Evolutionary conservation across 2,329 filamentous ascomycete genomes (phyloP).

Genomic region (Fonsecaea monophora): DNA sequence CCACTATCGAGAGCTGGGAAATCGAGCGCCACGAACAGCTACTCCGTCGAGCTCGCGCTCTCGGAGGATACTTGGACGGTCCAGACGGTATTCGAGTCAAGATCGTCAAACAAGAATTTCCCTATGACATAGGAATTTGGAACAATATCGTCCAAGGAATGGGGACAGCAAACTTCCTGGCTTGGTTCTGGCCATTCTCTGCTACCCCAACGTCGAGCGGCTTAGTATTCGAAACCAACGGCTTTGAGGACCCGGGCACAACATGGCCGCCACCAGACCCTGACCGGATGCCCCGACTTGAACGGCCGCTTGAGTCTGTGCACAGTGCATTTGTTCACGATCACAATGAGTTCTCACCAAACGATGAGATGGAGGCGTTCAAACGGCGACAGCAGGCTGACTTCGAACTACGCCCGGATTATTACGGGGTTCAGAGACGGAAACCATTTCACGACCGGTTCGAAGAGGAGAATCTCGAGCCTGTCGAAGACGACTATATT

Average conservation of each 20-base stretch:
- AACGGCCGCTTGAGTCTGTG: conserved; percentile 28
- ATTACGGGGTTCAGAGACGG: conserved; percentile 46
- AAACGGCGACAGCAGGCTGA: conserved; percentile 61
- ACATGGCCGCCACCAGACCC: conserved; percentile 59
- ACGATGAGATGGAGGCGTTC: conserved; percentile 61
- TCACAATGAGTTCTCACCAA: conserved; percentile 42
- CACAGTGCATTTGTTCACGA: conserved; percentile 41
- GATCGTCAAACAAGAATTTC: conserved; percentile 68
- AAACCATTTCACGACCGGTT: conserved; percentile 52
- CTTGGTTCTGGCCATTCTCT: conserved; percentile 68
- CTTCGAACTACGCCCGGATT: conserved; percentile 51
- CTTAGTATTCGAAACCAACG: conserved; percentile 63
- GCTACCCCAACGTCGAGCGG: conserved; percentile 58
- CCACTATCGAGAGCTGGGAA: conserved; percentile 70
- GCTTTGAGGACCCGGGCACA: conserved; percentile 60
- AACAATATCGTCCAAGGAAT: conserved; percentile 66
- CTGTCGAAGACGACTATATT: conserved; percentile 35
- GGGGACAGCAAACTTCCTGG: conserved; percentile 53
- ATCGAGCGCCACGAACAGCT: conserved; percentile 58
- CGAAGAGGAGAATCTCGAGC: conserved; percentile 36
- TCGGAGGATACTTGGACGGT: conserved; percentile 65
- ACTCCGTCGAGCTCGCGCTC: conserved; percentile 53
- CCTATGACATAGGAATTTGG: conserved; percentile 70
- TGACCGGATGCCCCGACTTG: conserved; percentile 54
- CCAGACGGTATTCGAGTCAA: conserved; percentile 62